Evolutionary conservation across 2,329 filamentous ascomycete genomes (phyloP).

Genomic region (Neonectria neomacrospora): DNA sequence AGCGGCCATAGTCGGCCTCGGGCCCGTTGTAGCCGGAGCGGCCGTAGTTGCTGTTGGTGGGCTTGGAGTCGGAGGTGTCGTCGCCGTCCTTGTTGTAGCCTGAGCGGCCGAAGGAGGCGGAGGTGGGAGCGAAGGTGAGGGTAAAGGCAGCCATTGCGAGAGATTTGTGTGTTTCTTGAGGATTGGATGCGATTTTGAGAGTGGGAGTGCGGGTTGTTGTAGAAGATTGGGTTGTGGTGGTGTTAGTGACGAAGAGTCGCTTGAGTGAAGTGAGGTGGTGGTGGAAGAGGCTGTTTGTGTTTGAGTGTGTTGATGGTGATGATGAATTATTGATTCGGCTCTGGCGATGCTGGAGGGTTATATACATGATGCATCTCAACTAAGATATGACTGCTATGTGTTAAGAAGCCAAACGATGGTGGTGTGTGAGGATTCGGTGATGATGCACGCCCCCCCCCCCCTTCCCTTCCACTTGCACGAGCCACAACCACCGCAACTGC

Average conservation of each 20-base stretch:
- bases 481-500: not conserved
- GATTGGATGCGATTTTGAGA: not conserved
- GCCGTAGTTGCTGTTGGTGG: conserved; percentile 49
- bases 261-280: conserved; percentile 3
- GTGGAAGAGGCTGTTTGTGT: conserved; percentile 5
- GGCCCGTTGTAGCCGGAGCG: conserved; percentile 58
- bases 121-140: conserved; percentile 39
- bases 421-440: not conserved
- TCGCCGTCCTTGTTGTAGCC: conserved; percentile 42
- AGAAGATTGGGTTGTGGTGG: conserved; percentile 1
- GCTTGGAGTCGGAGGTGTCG: conserved; percentile 43
- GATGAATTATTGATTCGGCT: conserved; percentile 17
- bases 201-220: conserved; percentile 6
- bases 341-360: conserved; percentile 18
- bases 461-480: not conserved
- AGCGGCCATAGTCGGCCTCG: conserved; percentile 45
- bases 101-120: conserved; percentile 40
- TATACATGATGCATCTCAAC: conserved; percentile 23
- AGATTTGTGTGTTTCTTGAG: conserved; percentile 17
- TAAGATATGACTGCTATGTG: not conserved
- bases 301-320: conserved; percentile 22
- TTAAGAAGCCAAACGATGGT: not conserved
- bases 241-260: conserved; percentile 5
- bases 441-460: conserved; percentile 11
- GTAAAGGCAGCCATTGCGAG: conserved; percentile 47